Base-by-base conservation (phyloP, 345 rosid genomes). In the Euphorbia pulcherrima region DNA sequence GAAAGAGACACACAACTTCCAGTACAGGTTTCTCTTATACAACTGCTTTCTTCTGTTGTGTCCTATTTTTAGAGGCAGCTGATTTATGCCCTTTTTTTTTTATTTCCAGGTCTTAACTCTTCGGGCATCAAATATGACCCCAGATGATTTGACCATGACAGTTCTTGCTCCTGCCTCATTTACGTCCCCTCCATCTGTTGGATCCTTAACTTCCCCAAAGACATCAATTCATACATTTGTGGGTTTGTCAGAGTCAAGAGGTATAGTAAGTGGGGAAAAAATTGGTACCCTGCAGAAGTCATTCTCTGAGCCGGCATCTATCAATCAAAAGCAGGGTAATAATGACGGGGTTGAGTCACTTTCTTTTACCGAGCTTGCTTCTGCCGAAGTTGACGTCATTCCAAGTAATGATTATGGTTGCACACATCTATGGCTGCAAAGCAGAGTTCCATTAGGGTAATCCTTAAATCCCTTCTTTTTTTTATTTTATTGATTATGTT, bases 381-480 rank as follows among this genome's bases (percentile, higher is more conserved):
- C 87, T 77, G 74, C 90, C 57, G 69, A 80, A 75, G 71, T 88
- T 60, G 91, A 86, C 73, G 84, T 81, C 58, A 82, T 88, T 71
- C 87, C 92, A 39, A 87, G 80, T 74, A 76, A 85, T 63, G 93
- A 86, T 71, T 78, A 83, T 41, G 89, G 88, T 17, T 90, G 92
- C 67, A 81, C 96, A 16, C 99, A 95, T 85, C 84, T 92, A 47
- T 95, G 97, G 97, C 84, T 95, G 77, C 97, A 90, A 80, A 94
- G 99, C 82, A 85, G 97, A 84, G 97, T 92, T 75, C 99, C 99
- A 44, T 74, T 95, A 55, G 99, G 99, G 99, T 92, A 88, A 80
- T 52, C 64, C 61, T 30, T 50, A 52, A 20, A 33, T 35, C 13
- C 54, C 60, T 67, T 56, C 58, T 26, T 64, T 68, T 52, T 70